Base-by-base conservation (phyloP, 78 protist species). In the Dictyostelium citrinum region DNA sequence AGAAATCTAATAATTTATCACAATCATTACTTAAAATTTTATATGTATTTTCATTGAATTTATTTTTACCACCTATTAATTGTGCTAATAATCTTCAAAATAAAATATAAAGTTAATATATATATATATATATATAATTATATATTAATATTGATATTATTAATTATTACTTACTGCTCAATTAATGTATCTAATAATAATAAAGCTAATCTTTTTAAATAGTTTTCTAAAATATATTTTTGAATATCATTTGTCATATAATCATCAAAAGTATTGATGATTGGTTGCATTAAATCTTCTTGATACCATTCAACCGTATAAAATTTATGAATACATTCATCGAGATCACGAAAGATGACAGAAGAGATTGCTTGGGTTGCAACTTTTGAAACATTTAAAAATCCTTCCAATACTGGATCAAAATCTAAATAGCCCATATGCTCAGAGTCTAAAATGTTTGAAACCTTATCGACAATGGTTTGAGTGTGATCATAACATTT, bases 381-480 rank as follows among this genome's bases (percentile, higher is more conserved):
- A 29, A 86, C 93, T 2, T 81, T 76, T 55, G 93, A 41, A 41
- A 86, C 93, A 20, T 22, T 33, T 22, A 86, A 10, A 41, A 86
- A 86, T 12, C 93, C 93, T 8, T 86, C 93, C 0, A 86, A 12
- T 7, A 86, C 93, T 14, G 93, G 93, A 78, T 86, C 93, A 31
- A 86, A 86, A 64, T 86, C 51, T 5, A 86, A 22, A 16, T 9
- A n/a, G 27, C 84, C 51, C 93, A 86, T 86, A 67, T 76, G 55
- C 29, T 86, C 93, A 0, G 39, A 41, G 3, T 43, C 41, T 29
- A 86, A 46, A 17, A 86, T 76, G n/a, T 76, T 86, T 41, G 93
- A 86, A 9, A 86, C 93, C 31, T 86, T 86, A 78, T 86, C 93
- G 0, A 60, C 79, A 5, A 86, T 46, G 7, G 77, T 20, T 45